A percentile compares a stretch with the other conserved stretches of the same genome.
Evolutionary conservation across 768 basidiomycete species (phyloP).

Genomic region (Podaxis sp.): DNA sequence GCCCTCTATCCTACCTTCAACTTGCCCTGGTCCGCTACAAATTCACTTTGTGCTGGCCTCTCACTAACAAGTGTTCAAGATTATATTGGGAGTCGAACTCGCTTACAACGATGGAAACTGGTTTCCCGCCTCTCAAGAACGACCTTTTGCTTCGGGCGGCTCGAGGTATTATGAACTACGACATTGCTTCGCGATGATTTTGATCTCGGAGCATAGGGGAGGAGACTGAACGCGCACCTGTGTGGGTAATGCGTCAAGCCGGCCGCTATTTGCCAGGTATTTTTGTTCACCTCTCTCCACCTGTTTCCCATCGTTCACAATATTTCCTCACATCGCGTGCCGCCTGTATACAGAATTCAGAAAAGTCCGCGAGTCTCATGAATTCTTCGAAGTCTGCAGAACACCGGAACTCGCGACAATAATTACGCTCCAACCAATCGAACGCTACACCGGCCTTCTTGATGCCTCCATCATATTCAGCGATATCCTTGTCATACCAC

Average conservation of each 20-base stretch:
- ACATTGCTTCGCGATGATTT: not conserved
- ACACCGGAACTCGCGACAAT: conserved; percentile 87
- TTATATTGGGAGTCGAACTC: not conserved
- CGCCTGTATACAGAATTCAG: conserved; percentile 69
- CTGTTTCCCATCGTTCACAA: not conserved
- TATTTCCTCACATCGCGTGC: not conserved
- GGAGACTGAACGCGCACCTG: conserved; percentile 88
- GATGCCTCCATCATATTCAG: conserved; percentile 98
- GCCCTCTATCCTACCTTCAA: not conserved
- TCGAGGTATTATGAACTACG: conserved; percentile 47
- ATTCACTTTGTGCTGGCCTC: not conserved
- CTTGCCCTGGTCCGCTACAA: not conserved
- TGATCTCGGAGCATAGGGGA: conserved; percentile 52
- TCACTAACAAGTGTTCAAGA: not conserved
- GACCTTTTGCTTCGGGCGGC: conserved; percentile 90
- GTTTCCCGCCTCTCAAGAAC: conserved; percentile 79
- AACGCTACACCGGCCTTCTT: conserved; percentile 79
- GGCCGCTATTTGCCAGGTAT: conserved; percentile 92
- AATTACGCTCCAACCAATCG: conserved; percentile 92
- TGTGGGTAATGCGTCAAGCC: conserved; percentile 98
- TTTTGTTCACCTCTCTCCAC: conserved; percentile 22
- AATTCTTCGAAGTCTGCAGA: conserved; percentile 95
- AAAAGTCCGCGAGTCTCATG: conserved; percentile 79
- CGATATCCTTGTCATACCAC: conserved; percentile 97
- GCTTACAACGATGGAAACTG: conserved; percentile 32